Evolutionary conservation across 495 filamentous ascomycete species (phyloP), one percentile per base, ranked within the genome.

Genomic region (Aspergillus ellipticus): DNA sequence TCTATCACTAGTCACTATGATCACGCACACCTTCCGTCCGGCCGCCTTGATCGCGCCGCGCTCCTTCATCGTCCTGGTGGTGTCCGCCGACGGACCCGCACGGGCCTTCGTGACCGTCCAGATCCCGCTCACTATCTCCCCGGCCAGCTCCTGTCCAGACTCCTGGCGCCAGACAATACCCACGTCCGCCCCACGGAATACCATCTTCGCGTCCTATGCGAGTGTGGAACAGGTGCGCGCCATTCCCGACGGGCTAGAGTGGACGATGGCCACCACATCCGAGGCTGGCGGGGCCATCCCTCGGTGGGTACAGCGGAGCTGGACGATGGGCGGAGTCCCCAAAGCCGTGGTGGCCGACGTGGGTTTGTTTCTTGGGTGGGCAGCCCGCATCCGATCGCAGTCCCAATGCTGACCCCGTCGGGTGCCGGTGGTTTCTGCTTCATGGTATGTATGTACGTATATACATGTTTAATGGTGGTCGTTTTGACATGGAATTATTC

Each of bases 181-280:
- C 28, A 54, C 59, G 3, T 48, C 51, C 4, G 65, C 60, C 13
- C 69, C 73, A n/a, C 74, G 69, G 49, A 75, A 69, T 35, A 65
- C 77, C 4, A 73, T 83, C 21, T 71, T 82, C 48, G 83, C 73
- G 33, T 68, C 68, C 3, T 88, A 90, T 56, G 78, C 75, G 2
- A 83, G 82, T 55, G 74, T 89, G 3, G 88, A 91, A 72, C 70
- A 78, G 28, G 74, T 87, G 1, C 61, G 73, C 45, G 35, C 22
- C 4, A 15, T 19, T n/a, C 24, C 43, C 0, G 74, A 68, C 31
- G 69, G 60, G 28, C 74, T 87, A 28, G 75, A 82, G 56, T 91
- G 86, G 86, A 75, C 82, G 6, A 87, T 89, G 81, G 82, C 82
- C 3, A 89, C 86, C 42, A 81, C 83, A n/a, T 85, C 85, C 42